phyloP scores from a whole-genome alignment of 2,329 filamentous ascomycete genomes.

The Neonectria hederae region DNA sequence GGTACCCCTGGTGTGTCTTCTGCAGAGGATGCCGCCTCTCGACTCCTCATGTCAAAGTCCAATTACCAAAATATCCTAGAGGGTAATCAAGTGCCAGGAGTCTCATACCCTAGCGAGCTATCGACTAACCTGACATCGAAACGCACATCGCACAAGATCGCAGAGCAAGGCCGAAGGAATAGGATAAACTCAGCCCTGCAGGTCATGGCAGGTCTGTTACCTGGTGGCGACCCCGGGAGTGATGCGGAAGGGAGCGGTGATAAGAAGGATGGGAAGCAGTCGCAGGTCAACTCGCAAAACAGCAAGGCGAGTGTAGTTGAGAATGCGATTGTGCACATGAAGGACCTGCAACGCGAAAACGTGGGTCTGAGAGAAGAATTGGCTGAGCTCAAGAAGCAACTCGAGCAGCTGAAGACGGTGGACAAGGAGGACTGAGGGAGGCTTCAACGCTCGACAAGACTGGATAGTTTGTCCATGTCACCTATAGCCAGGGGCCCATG shows the following conservation, averaged over 20 bases:
- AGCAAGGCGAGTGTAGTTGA: constrained; percentile 99
- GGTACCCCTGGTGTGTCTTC: constrained; percentile 60
- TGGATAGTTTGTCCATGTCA: constrained; percentile 6
- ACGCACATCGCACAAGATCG: constrained; percentile 96
- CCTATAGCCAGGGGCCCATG: constrained; percentile 7
- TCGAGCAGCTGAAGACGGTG: constrained; percentile 41
- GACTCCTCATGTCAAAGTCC: constrained; percentile 89
- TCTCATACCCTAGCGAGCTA: constrained; percentile 88
- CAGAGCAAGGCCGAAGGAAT: constrained; percentile 94
- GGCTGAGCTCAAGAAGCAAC: constrained; percentile 44
- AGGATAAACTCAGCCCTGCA: constrained; percentile 94
- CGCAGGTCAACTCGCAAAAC: constrained; percentile 67
- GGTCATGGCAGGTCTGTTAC: constrained; percentile 89
- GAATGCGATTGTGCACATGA: constrained; percentile 95
- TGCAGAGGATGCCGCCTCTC: constrained; percentile 69
- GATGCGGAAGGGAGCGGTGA: constrained; percentile 54
- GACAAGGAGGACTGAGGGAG: constrained; percentile 27
- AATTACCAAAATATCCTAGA: constrained; percentile 99
- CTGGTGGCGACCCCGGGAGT: constrained; percentile 59
- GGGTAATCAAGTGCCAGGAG: constrained; percentile 87
- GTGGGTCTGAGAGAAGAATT: constrained; percentile 72
- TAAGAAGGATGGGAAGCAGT: constrained; percentile 58
- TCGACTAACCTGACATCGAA: constrained; percentile 96
- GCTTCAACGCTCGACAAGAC: constrained; percentile 5
- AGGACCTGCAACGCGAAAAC: constrained; percentile 79